phyloP scores from a whole-genome alignment of 2,329 filamentous ascomycete species.

The Helicocarpus griseus region DNA sequence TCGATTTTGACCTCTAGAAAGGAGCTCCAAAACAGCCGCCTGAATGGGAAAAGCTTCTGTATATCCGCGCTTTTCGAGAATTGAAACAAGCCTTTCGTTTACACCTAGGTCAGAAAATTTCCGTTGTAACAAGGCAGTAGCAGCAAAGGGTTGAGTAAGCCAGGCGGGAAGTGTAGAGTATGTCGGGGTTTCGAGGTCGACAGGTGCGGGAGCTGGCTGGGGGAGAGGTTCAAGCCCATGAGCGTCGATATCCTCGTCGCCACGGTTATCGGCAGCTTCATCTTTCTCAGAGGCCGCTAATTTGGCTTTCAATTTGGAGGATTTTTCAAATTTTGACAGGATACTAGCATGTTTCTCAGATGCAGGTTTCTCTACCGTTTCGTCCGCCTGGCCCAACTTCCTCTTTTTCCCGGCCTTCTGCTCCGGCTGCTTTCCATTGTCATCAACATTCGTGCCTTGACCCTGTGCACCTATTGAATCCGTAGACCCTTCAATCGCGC shows the following conservation, averaged over 20 bases:
- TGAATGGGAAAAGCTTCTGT: slow-evolving; percentile 69
- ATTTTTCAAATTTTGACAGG: slow-evolving; percentile 20
- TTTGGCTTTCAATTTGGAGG: slow-evolving; percentile 11
- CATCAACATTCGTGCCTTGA: neutral
- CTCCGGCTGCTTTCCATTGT: slow-evolving; percentile 2
- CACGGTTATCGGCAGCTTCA: neutral
- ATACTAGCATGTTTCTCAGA: slow-evolving; percentile 17
- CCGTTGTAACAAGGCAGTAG: slow-evolving; percentile 49
- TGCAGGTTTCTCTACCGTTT: neutral
- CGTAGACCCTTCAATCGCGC: slow-evolving; percentile 9
- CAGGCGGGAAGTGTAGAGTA: slow-evolving; percentile 73
- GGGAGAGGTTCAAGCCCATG: slow-evolving; percentile 74
- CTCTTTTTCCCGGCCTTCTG: slow-evolving; percentile 6
- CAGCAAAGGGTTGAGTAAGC: slow-evolving; percentile 65
- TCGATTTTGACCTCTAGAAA: slow-evolving; percentile 55
- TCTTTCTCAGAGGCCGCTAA: slow-evolving; percentile 4
- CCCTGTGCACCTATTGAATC: slow-evolving; percentile 24
- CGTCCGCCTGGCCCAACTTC: slow-evolving; percentile 23
- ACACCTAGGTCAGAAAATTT: slow-evolving; percentile 60
- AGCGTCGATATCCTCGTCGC: slow-evolving; percentile 30
- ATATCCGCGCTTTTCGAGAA: slow-evolving; percentile 60
- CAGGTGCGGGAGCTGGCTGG: slow-evolving; percentile 53
- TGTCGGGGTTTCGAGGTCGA: slow-evolving; percentile 50
- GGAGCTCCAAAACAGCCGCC: slow-evolving; percentile 66
- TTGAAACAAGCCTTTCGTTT: slow-evolving; percentile 47